Conservation (phyloP, 371 early-diverging fungal genomes). For the Mucor plumbeus region DNA sequence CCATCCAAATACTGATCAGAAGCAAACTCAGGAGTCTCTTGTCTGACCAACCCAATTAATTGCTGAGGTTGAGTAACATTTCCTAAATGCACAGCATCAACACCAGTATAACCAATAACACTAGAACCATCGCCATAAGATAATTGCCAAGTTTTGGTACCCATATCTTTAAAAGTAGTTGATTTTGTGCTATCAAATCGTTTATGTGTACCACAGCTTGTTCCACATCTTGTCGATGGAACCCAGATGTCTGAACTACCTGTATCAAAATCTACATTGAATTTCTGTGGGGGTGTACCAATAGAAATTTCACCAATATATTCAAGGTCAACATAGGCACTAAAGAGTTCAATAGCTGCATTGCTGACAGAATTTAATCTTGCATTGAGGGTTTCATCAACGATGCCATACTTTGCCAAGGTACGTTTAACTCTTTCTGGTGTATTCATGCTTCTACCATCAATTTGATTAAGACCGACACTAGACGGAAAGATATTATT, state of each 20-base stretch:
- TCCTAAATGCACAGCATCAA: constrained; percentile 51
- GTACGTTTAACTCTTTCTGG: constrained; percentile 33
- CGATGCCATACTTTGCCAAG: constrained; percentile 39
- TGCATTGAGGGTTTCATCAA: constrained; percentile 18
- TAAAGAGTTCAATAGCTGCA: constrained; percentile 33
- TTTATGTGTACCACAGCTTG: constrained; percentile 31
- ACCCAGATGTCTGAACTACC: constrained; percentile 64
- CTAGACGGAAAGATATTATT: constrained; percentile 14
- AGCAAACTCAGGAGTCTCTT: constrained; percentile 15
- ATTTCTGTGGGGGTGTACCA: constrained; percentile 61
- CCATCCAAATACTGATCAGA: constrained; percentile 54
- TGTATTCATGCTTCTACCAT: constrained; percentile 35
- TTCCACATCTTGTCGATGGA: constrained; percentile 39
- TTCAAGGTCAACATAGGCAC: constrained; percentile 49
- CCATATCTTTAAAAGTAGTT: constrained; percentile 17
- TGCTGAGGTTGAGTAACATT: constrained; percentile 26
- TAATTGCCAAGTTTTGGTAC: constrained; percentile 38
- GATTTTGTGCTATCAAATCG: constrained; percentile 34
- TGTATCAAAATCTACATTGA: constrained; percentile 61
- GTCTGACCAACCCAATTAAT: constrained; percentile 33
- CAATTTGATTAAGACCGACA: constrained; percentile 27
- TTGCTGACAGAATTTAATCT: constrained; percentile 19
- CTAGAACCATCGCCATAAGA: constrained; percentile 61
- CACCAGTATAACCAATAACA: constrained; percentile 47
- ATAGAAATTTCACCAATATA: constrained; percentile 58